Evolutionary conservation across 148 eudicot species (phyloP).

Genomic region (Simmondsia chinensis): DNA sequence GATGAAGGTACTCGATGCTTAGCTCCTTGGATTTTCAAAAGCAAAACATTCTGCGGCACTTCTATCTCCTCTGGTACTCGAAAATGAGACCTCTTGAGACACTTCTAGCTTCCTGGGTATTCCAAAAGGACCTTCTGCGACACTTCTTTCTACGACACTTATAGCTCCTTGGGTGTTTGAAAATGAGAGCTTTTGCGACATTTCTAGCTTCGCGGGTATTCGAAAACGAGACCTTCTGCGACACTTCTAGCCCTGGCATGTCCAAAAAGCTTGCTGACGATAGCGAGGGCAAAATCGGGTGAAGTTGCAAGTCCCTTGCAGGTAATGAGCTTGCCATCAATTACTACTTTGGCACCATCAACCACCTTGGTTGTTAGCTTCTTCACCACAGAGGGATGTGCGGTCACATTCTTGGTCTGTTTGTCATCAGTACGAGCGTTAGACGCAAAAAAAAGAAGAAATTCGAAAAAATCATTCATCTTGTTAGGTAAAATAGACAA

Average conservation of each 20-base stretch:
- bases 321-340: constrained; percentile 82
- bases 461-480: too few relatives aligned
- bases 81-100: too few relatives aligned
- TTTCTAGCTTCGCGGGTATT: constrained; percentile 49
- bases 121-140: too few relatives aligned
- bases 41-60: too few relatives aligned
- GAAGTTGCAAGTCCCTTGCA: constrained; percentile 58
- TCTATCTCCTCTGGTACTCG: too few relatives aligned
- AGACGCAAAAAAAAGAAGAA: not conserved
- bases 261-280: constrained; percentile 77
- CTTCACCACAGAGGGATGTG: constrained; percentile 37
- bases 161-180: too few relatives aligned
- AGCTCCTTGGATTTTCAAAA: too few relatives aligned
- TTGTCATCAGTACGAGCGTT: constrained; percentile 1
- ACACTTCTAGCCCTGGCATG: constrained; percentile 88
- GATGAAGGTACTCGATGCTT: too few relatives aligned
- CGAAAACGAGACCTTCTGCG: constrained; percentile 85
- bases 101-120: too few relatives aligned
- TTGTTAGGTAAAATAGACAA: too few relatives aligned
- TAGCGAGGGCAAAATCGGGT: constrained; percentile 66
- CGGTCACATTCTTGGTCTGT: constrained; percentile 59
- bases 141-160: too few relatives aligned
- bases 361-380: constrained; percentile 21
- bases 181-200: too few relatives aligned
- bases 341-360: constrained; percentile 51